Base-by-base conservation (phyloP, 139 green algal species). In the Pleodorina starrii region DNA sequence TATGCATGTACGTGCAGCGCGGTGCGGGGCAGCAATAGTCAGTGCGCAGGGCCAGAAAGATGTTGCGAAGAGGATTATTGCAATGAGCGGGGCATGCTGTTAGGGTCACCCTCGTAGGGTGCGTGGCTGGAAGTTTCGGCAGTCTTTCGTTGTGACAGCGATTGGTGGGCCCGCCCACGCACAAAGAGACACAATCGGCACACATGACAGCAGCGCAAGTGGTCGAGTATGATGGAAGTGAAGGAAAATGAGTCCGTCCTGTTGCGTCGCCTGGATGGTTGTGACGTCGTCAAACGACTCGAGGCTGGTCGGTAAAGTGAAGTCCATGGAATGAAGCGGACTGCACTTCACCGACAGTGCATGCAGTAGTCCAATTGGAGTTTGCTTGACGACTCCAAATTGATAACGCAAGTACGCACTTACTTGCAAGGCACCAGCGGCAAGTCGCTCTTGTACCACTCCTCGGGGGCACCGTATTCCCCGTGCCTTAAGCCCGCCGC, bases 381-480 rank as follows among this genome's bases (percentile, higher is more conserved):
- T 57, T 12, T 57, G 48, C 48, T 10, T 57, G 48, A 57, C 12
- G 48, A 57, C n/a, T n/a, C n/a, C n/a, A n/a, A n/a, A n/a, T n/a
- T n/a, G n/a, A 68, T 11, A 9, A 68, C 23, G 57, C 57, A 68
- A 32, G 12, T n/a, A 68, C 12, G 57, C 14, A 32, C 75, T 11
- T 44, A 84, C 77, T 32, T 51, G 77, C 77, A 85, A 1, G 35
- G 21, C 35, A 85, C 2, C 36, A 85, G 51, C 5, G 77, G 77
- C 36, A 9, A 1, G 17, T 1, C 35, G 50, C 21, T 85, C 36
- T 11, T 6, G 36, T 40, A 85, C 77, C 77, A 85, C 35, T 44
- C 43, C 21, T 54, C 36, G 21, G 77, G 77, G 2, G 14, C 40
- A 51, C 51, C 77, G 77, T 85, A 85, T 35, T 85, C 35, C 10